Conservation (phyloP, 139 green algal genomes). For the Tetraselmis striata region DNA sequence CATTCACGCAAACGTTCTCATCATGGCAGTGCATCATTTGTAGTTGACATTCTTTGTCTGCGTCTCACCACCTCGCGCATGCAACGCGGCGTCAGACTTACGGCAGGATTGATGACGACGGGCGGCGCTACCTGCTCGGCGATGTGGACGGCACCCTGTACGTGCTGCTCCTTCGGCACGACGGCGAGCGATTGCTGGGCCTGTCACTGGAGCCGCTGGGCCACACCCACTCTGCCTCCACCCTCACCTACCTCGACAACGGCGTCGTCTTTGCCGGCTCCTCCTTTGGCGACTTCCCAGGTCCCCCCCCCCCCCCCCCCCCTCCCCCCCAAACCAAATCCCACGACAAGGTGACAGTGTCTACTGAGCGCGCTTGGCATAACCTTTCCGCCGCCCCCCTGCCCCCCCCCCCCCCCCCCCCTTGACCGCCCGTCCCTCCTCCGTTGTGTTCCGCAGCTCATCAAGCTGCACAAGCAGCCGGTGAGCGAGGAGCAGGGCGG, state of each 20-base stretch:
- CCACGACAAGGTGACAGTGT: no score
- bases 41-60: neutral
- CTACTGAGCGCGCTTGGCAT: no score
- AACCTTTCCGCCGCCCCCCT: no score
- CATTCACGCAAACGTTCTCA: neutral
- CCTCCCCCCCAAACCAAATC: no score
- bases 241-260: slow-evolving; percentile 88
- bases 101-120: slow-evolving; percentile 68
- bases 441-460: no score
- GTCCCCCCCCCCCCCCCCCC: no score
- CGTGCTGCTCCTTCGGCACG: slow-evolving; percentile 76
- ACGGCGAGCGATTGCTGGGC: slow-evolving; percentile 45
- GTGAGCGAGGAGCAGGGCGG: neutral
- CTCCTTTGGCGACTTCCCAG: slow-evolving; percentile 17
- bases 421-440: no score
- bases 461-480: slow-evolving; percentile 4
- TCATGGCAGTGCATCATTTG: neutral
- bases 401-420: no score
- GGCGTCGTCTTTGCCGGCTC: slow-evolving; percentile 86
- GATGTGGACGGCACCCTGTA: slow-evolving; percentile 72
- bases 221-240: slow-evolving; percentile 55
- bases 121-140: slow-evolving; percentile 77
- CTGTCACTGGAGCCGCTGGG: slow-evolving; percentile 81
- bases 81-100: slow-evolving; percentile 32
- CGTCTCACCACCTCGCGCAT: no score